Evolutionary conservation across 2,329 filamentous ascomycete species (phyloP), one percentile per base, ranked within the genome.

Genomic region (Trichophyton mentagrophytes): DNA sequence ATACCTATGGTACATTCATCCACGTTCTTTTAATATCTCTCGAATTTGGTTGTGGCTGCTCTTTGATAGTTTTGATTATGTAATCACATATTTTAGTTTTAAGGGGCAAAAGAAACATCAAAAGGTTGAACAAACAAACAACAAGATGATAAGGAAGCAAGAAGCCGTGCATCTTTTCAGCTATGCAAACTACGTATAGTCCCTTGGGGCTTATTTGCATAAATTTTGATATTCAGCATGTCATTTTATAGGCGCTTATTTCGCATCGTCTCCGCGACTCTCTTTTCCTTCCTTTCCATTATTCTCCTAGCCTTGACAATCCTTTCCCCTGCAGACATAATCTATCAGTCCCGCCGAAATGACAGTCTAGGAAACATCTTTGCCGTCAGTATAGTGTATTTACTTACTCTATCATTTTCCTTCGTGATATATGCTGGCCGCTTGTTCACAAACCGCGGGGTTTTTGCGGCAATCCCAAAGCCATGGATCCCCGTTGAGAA

Each of bases 401-500:
- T 91, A 61, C 76, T 90, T 55, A 90, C 89, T 11, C 78, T 87
- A 76, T 90, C 56, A 90, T 89, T 13, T 78, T 87, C 53, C 64
- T 88, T 53, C 75, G 84, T 95, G 67, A 83, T 96, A 68, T 96
- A 95, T 72, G 82, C 85, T 60, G 83, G 85, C 59, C 82, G 93
- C n/a, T 82, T 96, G 20, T 96, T 92, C 74, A 89, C 92, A 59
- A 95, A 89, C 69, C 85, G 89, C 64, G 87, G 82, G 53, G 85
- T 88, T 7, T 80, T 97, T 7, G 83, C 85, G 17, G 85, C 84
- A 3, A 96, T 99, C 62, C 93, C 93, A 1, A 93, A 92, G 72
- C 78, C 83, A 60, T 95, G 89, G 82, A 82, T 96, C 15, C 91
- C 91, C 0, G 80, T 96, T 64, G 89, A 93, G 67, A 88, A 89